Percentiles rank a stretch among this genome's conserved stretches.
Conservation (phyloP, 345 rosid species). For the Sapria himalayana region DNA sequence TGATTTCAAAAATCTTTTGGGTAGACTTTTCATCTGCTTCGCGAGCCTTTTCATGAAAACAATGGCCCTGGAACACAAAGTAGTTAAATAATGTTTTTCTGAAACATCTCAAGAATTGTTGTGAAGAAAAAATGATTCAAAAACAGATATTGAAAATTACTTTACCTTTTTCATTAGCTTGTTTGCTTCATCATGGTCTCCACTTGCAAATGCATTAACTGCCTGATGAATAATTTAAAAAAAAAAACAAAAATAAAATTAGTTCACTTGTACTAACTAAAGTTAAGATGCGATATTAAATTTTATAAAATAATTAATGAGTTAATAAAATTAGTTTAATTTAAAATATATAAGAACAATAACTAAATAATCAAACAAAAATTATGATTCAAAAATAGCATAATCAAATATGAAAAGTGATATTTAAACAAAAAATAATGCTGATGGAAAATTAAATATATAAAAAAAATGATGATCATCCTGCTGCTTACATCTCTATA, state of each 20-base stretch:
- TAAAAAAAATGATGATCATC: background rate
- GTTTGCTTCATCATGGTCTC: slow-evolving; percentile 19
- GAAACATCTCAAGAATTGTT: no score
- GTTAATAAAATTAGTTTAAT: no score
- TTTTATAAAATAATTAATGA: no score
- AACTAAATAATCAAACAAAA: no score
- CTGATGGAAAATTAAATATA: background rate
- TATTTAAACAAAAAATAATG: background rate
- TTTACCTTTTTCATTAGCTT: slow-evolving; percentile 28
- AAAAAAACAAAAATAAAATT: background rate
- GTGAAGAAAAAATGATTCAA: no score
- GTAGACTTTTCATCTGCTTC: slow-evolving; percentile 36
- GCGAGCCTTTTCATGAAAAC: slow-evolving; percentile 23
- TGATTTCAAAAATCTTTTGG: slow-evolving; percentile 25
- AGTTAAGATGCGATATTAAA: no score
- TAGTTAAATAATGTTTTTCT: no score
- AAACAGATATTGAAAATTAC: no score
- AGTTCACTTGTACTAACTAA: background rate
- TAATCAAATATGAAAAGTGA: no score
- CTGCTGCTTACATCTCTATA: slow-evolving; percentile 24
- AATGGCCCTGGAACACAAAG: slow-evolving; percentile 32
- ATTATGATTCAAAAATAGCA: no score
- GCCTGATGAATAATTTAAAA: slow-evolving; percentile 19
- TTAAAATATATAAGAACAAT: no score
- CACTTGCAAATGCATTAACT: slow-evolving; percentile 20